Percentiles rank a stretch among this genome's conserved stretches.
Evolutionary conservation across 495 filamentous ascomycete species (phyloP).

Genomic region (Amorphotheca resinae): DNA sequence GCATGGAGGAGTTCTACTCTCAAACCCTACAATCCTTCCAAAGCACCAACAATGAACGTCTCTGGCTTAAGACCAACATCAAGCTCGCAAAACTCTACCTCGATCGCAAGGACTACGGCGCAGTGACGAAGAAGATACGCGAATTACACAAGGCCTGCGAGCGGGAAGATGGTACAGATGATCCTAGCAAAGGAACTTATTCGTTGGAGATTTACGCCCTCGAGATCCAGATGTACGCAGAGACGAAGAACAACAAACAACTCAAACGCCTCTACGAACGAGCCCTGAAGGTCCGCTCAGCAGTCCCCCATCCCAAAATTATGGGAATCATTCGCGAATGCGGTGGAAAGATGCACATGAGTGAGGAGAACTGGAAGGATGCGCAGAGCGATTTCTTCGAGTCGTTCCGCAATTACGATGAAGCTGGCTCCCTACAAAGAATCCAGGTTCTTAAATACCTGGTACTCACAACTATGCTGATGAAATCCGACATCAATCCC

Average conservation of each 20-base stretch:
- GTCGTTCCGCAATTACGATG: slow-evolving; percentile 97
- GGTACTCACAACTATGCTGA: slow-evolving; percentile 92
- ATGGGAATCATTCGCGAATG: slow-evolving; percentile 99
- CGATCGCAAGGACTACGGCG: slow-evolving; percentile 76
- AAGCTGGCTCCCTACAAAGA: slow-evolving; percentile 87
- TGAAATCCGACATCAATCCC: slow-evolving; percentile 98
- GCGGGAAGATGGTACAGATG: slow-evolving; percentile 77
- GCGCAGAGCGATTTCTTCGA: slow-evolving; percentile 97
- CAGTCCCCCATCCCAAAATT: slow-evolving; percentile 94
- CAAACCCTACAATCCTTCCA: slow-evolving; percentile 88
- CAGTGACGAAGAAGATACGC: slow-evolving; percentile 70
- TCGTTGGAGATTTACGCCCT: slow-evolving; percentile 90
- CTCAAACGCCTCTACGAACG: slow-evolving; percentile 86
- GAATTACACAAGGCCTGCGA: slow-evolving; percentile 87
- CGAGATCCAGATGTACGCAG: slow-evolving; percentile 98
- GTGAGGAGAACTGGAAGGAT: slow-evolving; percentile 97
- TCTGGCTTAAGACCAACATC: slow-evolving; percentile 98
- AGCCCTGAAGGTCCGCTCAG: slow-evolving; percentile 80
- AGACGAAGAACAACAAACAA: slow-evolving; percentile 94
- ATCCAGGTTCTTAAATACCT: slow-evolving; percentile 98
- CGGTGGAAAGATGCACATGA: slow-evolving; percentile 99
- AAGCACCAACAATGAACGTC: slow-evolving; percentile 90
- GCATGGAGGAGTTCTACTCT: slow-evolving; percentile 94
- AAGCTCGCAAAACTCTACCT: slow-evolving; percentile 87
- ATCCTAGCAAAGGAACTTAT: slow-evolving; percentile 93